Base-by-base conservation (phyloP, 805 yeast genomes). In the Wickerhamiella australiensis region DNA sequence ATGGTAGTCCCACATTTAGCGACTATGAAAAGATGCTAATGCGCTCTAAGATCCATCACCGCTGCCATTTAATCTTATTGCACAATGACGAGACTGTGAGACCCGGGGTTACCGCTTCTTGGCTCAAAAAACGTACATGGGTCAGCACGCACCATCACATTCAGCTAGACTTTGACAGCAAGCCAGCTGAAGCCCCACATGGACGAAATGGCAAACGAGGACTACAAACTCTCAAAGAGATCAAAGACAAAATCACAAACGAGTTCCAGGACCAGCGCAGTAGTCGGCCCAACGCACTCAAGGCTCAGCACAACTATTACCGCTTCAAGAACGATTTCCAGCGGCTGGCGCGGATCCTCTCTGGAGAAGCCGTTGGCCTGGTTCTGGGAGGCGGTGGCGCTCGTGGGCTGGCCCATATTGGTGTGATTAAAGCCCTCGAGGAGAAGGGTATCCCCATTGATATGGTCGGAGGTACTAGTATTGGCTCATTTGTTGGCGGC, bases 341-440 rank as follows among this genome's bases (percentile, higher is more conserved):
- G 64, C 73, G 98, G 51, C 66, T 90, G 33, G 97, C 98, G 0
- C 74, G 98, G 59, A 75, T 92, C 7, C 66, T 90, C 13, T 84
- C 96, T 0, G 95, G 95, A 6, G 86, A 87, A 61, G 95, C 96
- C 0, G 84, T 92, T 37, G 98, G 97, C 0, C 69, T 92, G 17
- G 96, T 90, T 5, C 69, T 90, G 3, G 98, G 98, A 5, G 98
- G 98, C 12, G 98, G 98, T 37, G 98, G 98, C 40, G 95, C 97
- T 0, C 72, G 97, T 57, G 98, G 98, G 1, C 72, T 90, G 12
- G 77, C 95, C 12, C 98, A 90, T 62, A 72, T 90, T 37, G 98
- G 98, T 3, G 81, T 92, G 2, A 76, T 90, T n/a, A 77, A 79
- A 46, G 95, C 96, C 0, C 67, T 90, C 8, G 97, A 90, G 62